Conservation (phyloP, 352 stramenopile genomes). For the Phytophthora citricola region DNA sequence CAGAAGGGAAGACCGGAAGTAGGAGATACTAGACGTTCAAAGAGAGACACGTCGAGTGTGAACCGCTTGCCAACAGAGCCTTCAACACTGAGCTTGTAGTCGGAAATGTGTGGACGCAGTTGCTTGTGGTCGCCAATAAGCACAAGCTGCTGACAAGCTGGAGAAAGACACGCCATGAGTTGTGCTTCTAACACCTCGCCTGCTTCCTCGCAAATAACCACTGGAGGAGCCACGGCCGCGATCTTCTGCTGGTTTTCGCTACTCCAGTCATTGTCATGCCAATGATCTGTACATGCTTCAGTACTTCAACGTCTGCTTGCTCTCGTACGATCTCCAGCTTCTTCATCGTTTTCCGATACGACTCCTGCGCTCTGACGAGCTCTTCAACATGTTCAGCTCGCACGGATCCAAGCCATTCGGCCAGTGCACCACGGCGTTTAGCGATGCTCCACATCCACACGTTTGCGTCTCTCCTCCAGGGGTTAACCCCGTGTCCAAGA, state of each 20-base stretch:
- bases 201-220: slow-evolving; percentile 91
- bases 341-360: slow-evolving; percentile 34
- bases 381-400: slow-evolving; percentile 25
- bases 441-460: slow-evolving; percentile 41
- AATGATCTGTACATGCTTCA: slow-evolving; percentile 62
- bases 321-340: slow-evolving; percentile 43
- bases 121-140: slow-evolving; percentile 91
- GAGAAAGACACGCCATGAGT: slow-evolving; percentile 62
- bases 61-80: slow-evolving; percentile 53
- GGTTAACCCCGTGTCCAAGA: not conserved
- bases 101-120: slow-evolving; percentile 77
- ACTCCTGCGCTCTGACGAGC: slow-evolving; percentile 38
- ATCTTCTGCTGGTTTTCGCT: slow-evolving; percentile 79
- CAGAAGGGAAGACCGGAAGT: slow-evolving; percentile 33
- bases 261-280: slow-evolving; percentile 86
- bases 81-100: slow-evolving; percentile 74
- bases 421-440: slow-evolving; percentile 33
- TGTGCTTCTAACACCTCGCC: slow-evolving; percentile 87
- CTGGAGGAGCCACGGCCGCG: slow-evolving; percentile 51
- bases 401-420: slow-evolving; percentile 30
- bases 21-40: slow-evolving; percentile 72
- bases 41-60: slow-evolving; percentile 84
- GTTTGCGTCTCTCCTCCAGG: slow-evolving; percentile 22
- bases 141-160: slow-evolving; percentile 80
- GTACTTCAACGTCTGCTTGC: slow-evolving; percentile 35